Conservation (phyloP, 169 alveolate genomes). For the Babesia ovis region DNA sequence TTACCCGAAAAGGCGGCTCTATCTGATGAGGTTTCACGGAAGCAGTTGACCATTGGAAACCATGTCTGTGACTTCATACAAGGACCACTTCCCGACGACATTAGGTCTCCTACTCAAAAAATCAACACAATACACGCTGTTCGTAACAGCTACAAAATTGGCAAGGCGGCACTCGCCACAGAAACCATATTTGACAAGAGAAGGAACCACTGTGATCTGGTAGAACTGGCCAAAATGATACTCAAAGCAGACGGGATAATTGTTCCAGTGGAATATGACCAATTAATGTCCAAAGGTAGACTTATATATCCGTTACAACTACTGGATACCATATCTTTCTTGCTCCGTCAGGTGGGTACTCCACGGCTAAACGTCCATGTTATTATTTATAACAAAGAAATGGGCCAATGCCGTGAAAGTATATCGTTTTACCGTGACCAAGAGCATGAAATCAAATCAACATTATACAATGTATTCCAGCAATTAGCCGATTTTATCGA, state of each 20-base stretch:
- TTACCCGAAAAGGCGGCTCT: conserved; percentile 1
- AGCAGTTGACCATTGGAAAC: neutral
- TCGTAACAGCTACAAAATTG: conserved; percentile 1
- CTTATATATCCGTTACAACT: conserved; percentile 10
- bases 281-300: conserved; percentile 15
- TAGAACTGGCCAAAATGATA: conserved; percentile 36
- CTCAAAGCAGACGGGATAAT: conserved; percentile 38
- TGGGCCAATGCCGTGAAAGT: neutral
- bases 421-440: conserved; percentile 20
- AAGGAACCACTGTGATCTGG: conserved; percentile 10
- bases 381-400: conserved; percentile 17
- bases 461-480: neutral
- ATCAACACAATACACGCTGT: conserved; percentile 2
- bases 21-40: neutral
- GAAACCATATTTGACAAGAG: conserved; percentile 22
- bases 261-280: conserved; percentile 36
- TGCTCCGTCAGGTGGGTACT: conserved; percentile 3
- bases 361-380: conserved; percentile 29
- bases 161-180: neutral
- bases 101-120: neutral
- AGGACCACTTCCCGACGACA: neutral
- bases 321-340: neutral
- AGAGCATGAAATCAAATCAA: conserved; percentile 24
- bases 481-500: neutral
- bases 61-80: neutral